A percentile compares a stretch with the other conserved stretches of the same genome.
These are phyloP conservation scores for Cytospora piceae DNA, from an alignment of 2,329 filamentous ascomycete genomes.

Conservation along the genomic window DNA sequence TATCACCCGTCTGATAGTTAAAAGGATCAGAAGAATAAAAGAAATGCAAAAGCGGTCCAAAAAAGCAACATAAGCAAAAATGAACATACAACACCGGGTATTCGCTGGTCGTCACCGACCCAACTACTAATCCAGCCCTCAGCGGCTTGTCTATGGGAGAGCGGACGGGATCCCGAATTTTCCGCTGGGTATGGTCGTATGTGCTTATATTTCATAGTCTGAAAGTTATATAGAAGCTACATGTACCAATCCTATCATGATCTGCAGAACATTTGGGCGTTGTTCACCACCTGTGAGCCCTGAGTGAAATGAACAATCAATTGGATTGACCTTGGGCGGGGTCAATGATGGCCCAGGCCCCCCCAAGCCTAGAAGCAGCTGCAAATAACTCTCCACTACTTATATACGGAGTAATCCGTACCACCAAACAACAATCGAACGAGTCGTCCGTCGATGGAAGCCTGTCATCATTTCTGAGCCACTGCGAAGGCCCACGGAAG, in stretches of 20 bases:
- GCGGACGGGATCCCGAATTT: slow-evolving; percentile 5
- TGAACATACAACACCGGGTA: slow-evolving; percentile 6
- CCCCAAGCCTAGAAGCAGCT: no score
- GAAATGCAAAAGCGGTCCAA: slow-evolving; percentile 22
- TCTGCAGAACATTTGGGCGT: neutral
- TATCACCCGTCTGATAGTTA: no score
- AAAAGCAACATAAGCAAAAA: slow-evolving; percentile 6
- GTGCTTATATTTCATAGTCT: neutral
- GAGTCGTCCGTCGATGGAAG: no score
- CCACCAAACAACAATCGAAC: no score
- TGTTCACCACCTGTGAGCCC: neutral
- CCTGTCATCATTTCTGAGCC: no score
- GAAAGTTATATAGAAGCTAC: neutral
- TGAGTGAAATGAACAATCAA: neutral
- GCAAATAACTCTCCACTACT: no score
- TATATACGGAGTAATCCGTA: no score
- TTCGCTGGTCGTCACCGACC: slow-evolving; percentile 5
- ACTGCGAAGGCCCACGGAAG: no score
- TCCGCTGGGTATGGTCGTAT: neutral
- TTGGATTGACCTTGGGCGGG: neutral
- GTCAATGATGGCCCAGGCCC: neutral
- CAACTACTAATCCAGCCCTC: slow-evolving; percentile 6
- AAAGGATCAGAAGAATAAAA: neutral
- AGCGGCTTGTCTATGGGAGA: slow-evolving; percentile 1
- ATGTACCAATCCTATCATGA: neutral